Conservation (phyloP, 2,329 filamentous ascomycete genomes). For the Blastomyces emzantsi region DNA sequence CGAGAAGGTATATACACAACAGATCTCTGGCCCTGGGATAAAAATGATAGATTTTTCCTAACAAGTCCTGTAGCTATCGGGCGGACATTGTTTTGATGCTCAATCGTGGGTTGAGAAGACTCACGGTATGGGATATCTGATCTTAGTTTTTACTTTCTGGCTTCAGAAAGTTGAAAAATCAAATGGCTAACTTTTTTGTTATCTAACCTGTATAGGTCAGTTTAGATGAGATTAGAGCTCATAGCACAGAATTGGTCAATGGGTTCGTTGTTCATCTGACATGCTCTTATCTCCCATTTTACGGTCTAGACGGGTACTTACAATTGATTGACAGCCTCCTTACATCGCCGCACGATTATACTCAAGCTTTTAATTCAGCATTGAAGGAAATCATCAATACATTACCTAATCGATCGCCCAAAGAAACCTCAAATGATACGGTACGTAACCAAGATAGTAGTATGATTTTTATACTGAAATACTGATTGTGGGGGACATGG, state of each 20-base stretch:
- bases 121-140: conserved; percentile 39
- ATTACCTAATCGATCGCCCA: conserved; percentile 63
- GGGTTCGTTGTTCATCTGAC: conserved; percentile 33
- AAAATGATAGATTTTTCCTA: conserved; percentile 30
- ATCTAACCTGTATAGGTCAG: conserved; percentile 46
- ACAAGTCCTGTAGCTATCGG: conserved; percentile 62
- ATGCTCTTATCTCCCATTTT: background rate
- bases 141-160: background rate
- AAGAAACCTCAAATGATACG: conserved; percentile 67
- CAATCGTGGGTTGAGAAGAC: conserved; percentile 50
- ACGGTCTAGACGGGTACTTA: background rate
- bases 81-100: conserved; percentile 76
- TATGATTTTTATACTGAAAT: background rate
- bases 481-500: background rate
- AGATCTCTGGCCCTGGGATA: background rate
- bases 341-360: conserved; percentile 78
- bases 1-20: conserved; percentile 40
- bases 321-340: conserved; percentile 47
- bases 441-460: conserved; percentile 32
- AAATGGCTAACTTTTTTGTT: background rate
- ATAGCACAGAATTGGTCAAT: conserved; percentile 73
- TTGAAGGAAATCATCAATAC: conserved; percentile 82
- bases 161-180: background rate
- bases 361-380: conserved; percentile 78
- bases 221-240: conserved; percentile 83